phyloP scores from a whole-genome alignment of 2,329 filamentous ascomycete genomes.

The Hypocreales sp. region DNA sequence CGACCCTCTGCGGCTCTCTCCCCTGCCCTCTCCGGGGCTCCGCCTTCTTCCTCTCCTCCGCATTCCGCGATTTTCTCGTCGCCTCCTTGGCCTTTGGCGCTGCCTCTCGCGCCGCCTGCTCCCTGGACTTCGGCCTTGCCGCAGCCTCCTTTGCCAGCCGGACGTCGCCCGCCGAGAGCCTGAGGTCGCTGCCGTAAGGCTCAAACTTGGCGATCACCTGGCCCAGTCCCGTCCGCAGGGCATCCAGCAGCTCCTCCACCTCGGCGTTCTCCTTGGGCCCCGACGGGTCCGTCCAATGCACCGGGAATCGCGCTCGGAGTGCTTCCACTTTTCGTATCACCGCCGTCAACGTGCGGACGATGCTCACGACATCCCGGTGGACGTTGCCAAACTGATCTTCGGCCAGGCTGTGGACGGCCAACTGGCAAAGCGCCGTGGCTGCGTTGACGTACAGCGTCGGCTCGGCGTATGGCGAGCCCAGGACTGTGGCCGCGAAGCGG shows the following conservation, averaged over 20 bases:
- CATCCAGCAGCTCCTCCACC: slow-evolving; percentile 53
- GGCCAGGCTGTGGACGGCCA: slow-evolving; percentile 57
- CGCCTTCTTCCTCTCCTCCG: slow-evolving; percentile 8
- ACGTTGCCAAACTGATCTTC: slow-evolving; percentile 81
- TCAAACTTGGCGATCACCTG: slow-evolving; percentile 58
- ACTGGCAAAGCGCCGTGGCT: slow-evolving; percentile 48
- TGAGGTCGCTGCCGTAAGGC: slow-evolving; percentile 55
- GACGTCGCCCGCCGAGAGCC: slow-evolving; percentile 56
- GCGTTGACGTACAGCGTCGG: slow-evolving; percentile 55
- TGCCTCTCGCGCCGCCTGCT: not conserved
- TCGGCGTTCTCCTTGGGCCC: slow-evolving; percentile 41
- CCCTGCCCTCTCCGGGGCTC: slow-evolving; percentile 6
- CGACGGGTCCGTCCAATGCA: slow-evolving; percentile 69
- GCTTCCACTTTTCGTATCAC: slow-evolving; percentile 54
- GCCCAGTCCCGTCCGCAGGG: slow-evolving; percentile 48
- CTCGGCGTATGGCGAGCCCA: slow-evolving; percentile 61
- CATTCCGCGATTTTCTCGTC: slow-evolving; percentile 11
- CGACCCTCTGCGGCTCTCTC: slow-evolving; percentile 7
- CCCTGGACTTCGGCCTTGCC: slow-evolving; percentile 8
- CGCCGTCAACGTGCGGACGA: slow-evolving; percentile 57
- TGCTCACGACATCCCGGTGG: slow-evolving; percentile 60
- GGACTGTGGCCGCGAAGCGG: slow-evolving; percentile 48
- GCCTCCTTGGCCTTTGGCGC: slow-evolving; percentile 10
- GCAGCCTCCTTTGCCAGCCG: slow-evolving; percentile 55
- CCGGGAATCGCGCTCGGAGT: slow-evolving; percentile 42